These are phyloP conservation scores for Vitis rupestris DNA, from an alignment of 164 flowering plant genomes.

Conservation along the genomic window DNA sequence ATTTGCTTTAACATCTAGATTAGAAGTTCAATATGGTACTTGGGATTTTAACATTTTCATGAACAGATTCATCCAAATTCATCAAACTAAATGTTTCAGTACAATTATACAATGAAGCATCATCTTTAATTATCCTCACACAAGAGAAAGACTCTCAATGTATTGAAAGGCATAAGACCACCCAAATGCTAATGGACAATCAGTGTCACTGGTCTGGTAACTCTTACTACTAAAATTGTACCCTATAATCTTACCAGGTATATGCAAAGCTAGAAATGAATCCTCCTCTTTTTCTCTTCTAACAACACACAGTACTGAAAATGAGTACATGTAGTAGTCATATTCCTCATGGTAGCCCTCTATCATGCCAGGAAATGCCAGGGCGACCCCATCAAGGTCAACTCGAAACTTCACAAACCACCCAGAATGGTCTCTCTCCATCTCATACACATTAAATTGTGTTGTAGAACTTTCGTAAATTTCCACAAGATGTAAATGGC, in stretches of 20 bases:
- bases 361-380: constrained; percentile 20
- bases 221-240: constrained; percentile 18
- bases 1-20: too few species aligned
- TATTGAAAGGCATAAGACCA: constrained; percentile 10
- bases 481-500: constrained; percentile 10
- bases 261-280: constrained; percentile 22
- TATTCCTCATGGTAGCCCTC: background rate
- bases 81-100: too few species aligned
- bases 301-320: constrained; percentile 6
- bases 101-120: too few species aligned
- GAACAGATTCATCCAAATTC: too few species aligned
- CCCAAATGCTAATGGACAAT: background rate
- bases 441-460: constrained; percentile 15
- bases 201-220: constrained; percentile 16
- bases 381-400: constrained; percentile 8
- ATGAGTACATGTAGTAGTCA: constrained; percentile 1
- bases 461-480: background rate
- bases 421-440: constrained; percentile 15
- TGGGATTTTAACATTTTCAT: too few species aligned
- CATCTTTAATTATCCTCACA: constrained; percentile 4
- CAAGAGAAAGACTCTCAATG: constrained; percentile 15
- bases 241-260: constrained; percentile 17
- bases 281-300: constrained; percentile 19
- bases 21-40: too few species aligned
- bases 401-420: constrained; percentile 25